These are phyloP conservation scores for Triglochin maritima DNA, from an alignment of 106 monocot species.

Conservation along the genomic window DNA sequence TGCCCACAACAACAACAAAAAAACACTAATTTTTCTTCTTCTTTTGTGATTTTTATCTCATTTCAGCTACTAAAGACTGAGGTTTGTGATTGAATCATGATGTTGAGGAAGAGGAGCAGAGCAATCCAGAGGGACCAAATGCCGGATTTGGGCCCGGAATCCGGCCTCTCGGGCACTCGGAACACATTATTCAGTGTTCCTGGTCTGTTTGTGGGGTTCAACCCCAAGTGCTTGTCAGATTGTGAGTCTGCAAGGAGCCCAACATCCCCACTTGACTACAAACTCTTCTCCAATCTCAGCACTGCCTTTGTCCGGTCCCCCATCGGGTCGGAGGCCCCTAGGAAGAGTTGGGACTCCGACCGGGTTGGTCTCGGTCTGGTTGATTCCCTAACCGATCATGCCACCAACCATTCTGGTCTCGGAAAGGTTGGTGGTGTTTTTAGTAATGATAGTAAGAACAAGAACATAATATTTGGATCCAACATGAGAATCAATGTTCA, in stretches of 20 bases:
- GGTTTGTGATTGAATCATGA: background rate
- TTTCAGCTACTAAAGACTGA: background rate
- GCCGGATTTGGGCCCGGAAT: background rate
- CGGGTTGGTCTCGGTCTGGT: conserved; percentile 22
- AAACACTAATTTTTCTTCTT: background rate
- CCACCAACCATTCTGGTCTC: background rate
- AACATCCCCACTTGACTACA: conserved; percentile 19
- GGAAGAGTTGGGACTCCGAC: conserved; percentile 25
- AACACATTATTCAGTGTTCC: conserved; percentile 12
- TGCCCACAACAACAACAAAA: background rate
- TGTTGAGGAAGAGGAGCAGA: conserved; percentile 21
- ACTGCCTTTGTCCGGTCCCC: conserved; percentile 12
- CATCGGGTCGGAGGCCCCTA: conserved; percentile 6
- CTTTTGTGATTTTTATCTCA: no score
- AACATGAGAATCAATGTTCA: conserved; percentile 14
- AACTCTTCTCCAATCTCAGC: conserved; percentile 18
- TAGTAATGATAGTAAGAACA: background rate
- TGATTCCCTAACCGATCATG: conserved; percentile 11
- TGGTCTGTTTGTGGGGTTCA: conserved; percentile 11
- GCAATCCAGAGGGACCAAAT: conserved; percentile 8
- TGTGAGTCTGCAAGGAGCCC: conserved; percentile 18
- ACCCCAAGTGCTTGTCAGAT: conserved; percentile 6
- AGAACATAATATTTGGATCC: conserved; percentile 14
- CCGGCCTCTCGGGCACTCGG: background rate
- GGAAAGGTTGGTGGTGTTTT: background rate